Evolutionary conservation across 768 basidiomycete species (phyloP).

Genomic region (Leccinum ochraceum): DNA sequence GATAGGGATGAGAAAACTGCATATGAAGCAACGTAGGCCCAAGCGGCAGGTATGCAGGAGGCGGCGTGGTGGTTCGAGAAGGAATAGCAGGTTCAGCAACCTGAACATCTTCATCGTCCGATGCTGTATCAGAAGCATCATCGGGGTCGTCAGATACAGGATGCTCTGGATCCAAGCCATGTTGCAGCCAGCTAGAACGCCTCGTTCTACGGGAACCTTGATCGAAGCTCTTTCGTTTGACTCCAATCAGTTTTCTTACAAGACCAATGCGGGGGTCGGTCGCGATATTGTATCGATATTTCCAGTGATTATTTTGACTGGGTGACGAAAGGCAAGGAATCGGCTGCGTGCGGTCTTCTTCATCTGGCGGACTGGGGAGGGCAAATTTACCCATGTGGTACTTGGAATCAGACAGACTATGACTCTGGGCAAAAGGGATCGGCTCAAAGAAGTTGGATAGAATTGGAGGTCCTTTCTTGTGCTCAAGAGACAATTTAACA

Average conservation of each 20-base stretch:
- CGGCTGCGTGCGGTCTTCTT: conserved; percentile 40
- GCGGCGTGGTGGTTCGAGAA: conserved; percentile 68
- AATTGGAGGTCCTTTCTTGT: conserved; percentile 17
- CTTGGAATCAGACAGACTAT: conserved; percentile 69
- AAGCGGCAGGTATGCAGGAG: conserved; percentile 67
- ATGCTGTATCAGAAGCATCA: conserved; percentile 41
- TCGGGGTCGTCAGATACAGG: conserved; percentile 35
- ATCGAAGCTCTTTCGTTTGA: conserved; percentile 61
- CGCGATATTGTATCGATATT: conserved; percentile 50
- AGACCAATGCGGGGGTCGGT: conserved; percentile 77
- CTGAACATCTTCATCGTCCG: conserved; percentile 43
- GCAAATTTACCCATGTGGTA: conserved; percentile 74
- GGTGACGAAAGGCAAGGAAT: conserved; percentile 23
- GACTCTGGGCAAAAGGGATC: conserved; percentile 68
- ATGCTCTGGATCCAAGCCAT: conserved; percentile 49
- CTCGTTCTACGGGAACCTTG: conserved; percentile 38
- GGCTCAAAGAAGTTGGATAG: conserved; percentile 57
- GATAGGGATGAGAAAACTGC: conserved; percentile 61
- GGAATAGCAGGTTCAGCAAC: conserved; percentile 22
- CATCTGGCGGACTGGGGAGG: conserved; percentile 62
- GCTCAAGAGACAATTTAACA: conserved; percentile 44
- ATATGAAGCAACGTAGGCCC: conserved; percentile 70
- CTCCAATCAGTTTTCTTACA: conserved; percentile 64
- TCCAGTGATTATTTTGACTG: conserved; percentile 42
- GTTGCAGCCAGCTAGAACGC: conserved; percentile 45